A percentile compares a stretch with the other conserved stretches of the same genome.
phyloP scores from a whole-genome alignment of 352 stramenopile genomes.

The Peronospora farinosa region DNA sequence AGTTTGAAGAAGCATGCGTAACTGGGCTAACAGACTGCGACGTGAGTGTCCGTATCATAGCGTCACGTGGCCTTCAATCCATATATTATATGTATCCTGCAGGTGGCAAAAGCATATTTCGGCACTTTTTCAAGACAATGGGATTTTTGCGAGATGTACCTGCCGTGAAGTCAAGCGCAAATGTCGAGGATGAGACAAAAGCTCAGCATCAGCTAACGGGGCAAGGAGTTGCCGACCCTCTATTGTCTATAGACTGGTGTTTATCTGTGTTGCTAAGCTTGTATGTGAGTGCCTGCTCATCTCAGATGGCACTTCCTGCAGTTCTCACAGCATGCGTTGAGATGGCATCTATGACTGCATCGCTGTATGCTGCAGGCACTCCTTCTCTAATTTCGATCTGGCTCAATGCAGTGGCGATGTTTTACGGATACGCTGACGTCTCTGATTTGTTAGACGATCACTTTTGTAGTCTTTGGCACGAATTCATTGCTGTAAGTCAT shows the following conservation, averaged over 20 bases:
- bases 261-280: constrained; percentile 47
- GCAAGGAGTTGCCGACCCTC: constrained; percentile 14
- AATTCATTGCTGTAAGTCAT: constrained; percentile 23
- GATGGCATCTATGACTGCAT: constrained; percentile 34
- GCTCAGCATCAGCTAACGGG: not conserved
- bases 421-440: constrained; percentile 43
- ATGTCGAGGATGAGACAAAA: constrained; percentile 5
- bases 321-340: constrained; percentile 47
- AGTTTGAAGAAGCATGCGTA: constrained; percentile 51
- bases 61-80: constrained; percentile 48
- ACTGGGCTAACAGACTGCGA: constrained; percentile 45
- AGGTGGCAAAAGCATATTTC: constrained; percentile 47
- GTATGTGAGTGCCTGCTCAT: constrained; percentile 64
- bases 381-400: constrained; percentile 40
- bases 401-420: constrained; percentile 36
- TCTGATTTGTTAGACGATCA: constrained; percentile 55
- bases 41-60: constrained; percentile 44
- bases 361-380: constrained; percentile 30
- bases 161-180: not conserved
- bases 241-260: constrained; percentile 31
- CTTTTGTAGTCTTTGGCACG: constrained; percentile 57
- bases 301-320: constrained; percentile 42
- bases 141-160: constrained; percentile 21
- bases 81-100: constrained; percentile 82
- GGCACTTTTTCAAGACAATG: constrained; percentile 42